phyloP scores from a whole-genome alignment of 2,329 filamentous ascomycete species.

The Aureobasidium subglaciale region DNA sequence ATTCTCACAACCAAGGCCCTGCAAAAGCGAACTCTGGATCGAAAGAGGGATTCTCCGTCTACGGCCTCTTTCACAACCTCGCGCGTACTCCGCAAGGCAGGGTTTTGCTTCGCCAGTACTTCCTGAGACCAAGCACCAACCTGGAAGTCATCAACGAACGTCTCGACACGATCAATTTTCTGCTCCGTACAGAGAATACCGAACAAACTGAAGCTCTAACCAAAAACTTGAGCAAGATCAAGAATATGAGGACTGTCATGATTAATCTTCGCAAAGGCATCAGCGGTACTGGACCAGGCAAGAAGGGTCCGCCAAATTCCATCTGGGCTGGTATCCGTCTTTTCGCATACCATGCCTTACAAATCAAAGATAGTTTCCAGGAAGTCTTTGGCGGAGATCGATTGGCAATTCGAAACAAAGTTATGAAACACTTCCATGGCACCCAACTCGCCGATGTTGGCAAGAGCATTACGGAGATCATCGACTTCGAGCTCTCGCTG shows the following conservation, averaged over 20 bases:
- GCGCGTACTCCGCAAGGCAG: slow-evolving; percentile 75
- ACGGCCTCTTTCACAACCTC: slow-evolving; percentile 70
- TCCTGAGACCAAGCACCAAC: slow-evolving; percentile 70
- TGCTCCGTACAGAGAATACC: slow-evolving; percentile 62
- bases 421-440: slow-evolving; percentile 54
- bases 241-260: slow-evolving; percentile 65
- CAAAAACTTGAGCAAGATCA: slow-evolving; percentile 60
- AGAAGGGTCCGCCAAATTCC: slow-evolving; percentile 47
- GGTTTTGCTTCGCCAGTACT: slow-evolving; percentile 64
- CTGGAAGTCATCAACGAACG: slow-evolving; percentile 61
- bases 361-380: slow-evolving; percentile 57
- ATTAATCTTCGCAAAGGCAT: slow-evolving; percentile 70
- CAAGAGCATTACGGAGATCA: slow-evolving; percentile 60
- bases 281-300: slow-evolving; percentile 47
- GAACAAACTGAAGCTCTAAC: slow-evolving; percentile 56
- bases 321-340: slow-evolving; percentile 63
- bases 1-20: slow-evolving; percentile 67
- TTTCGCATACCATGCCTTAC: slow-evolving; percentile 66
- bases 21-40: slow-evolving; percentile 53
- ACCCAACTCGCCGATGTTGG: slow-evolving; percentile 58
- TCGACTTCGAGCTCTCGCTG: slow-evolving; percentile 74
- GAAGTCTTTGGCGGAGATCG: slow-evolving; percentile 49
- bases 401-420: slow-evolving; percentile 49
- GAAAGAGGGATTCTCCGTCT: slow-evolving; percentile 79
- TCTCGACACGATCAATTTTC: slow-evolving; percentile 59